Evolutionary conservation across 1,284 basidiomycete species (phyloP), one percentile per base, ranked within the genome.

Genomic region (Naganishia liquefaciens): DNA sequence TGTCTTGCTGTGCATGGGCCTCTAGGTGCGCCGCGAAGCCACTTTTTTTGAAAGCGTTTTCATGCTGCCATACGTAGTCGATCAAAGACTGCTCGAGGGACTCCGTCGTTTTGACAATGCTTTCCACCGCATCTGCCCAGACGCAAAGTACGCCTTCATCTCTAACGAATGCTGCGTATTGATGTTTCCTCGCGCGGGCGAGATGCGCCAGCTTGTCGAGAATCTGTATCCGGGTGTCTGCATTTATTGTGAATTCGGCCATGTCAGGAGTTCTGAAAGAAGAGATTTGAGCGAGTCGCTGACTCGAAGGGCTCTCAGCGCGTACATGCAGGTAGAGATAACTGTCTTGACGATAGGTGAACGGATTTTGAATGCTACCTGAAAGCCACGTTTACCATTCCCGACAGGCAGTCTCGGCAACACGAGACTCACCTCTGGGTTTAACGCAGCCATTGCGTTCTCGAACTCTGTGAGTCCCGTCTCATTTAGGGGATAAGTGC

Each of bases 21-120:
- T 70, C 74, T 62, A 75, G 61, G 30, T 67, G 65, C 47, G 72
- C 72, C 25, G 71, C 68, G 21, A 70, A 70, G 42, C 74, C 76
- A 72, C 78, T 79, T 71, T 81, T 81, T 46, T 74, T 67, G 65
- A 79, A 79, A 52, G 72, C 72, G 49, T 73, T 71, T 55, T 79
- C 70, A 7, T 74, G 57, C 71, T 72, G 54, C 90, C 90, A 92
- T 46, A 91, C 85, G 64, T 91, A 86, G 70, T 88, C 86, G 80
- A 92, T 89, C 71, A 93, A 80, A 73, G 87, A 87, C 50, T 86
- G 84, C 70, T 91, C 88, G 69, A 92, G 87, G 62, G 87, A 86
- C 58, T 75, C 73, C 0, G 75, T 74, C 4, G 73, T 70, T 0
- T 86, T 84, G 65, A 89, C 84, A 72, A 91, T 86, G 68, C 77